Evolutionary conservation across 257 asterid genomes (phyloP), one percentile per base, ranked within the genome.

Genomic region (Mitragyna speciosa): DNA sequence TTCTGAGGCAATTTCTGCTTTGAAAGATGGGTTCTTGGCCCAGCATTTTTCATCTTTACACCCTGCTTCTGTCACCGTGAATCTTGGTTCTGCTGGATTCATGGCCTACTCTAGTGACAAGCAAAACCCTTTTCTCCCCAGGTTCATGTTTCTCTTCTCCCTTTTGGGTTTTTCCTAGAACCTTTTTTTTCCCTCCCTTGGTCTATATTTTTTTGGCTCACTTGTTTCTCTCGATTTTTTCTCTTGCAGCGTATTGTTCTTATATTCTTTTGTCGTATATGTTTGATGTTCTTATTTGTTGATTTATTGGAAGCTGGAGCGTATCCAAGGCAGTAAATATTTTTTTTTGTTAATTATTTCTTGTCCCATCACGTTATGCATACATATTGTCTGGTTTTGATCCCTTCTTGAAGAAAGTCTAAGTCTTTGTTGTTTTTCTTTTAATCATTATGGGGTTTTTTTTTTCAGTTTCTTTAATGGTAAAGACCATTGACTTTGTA

Each of bases 11-110:
- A 85, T 87, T 49, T 83, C 58, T 72, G 97, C 97, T 0, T 89
- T 95, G 24, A 92, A 93, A 84, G 97, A 95, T 83, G 97, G 91
- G 6, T 84, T 86, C 76, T 82, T 95, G 93, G 97, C 96, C 6
- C 80, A 77, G 73, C 84, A 83, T 79, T 95, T 92, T 89, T 82
- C 98, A 49, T 83, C 96, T 73, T 79, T 82, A 7, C 90, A 90
- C 78, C 88, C 95, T 12, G 90, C 87, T 26, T 83, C 99, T 6
- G 96, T 95, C 79, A 79, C 83, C 85, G 77, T 95, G 87, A 92
- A 95, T 83, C 91, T 95, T 75, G 94, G 89, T 47, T 87, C 95
- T 49, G 76, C 91, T 76, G 99, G 98, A 39, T 79, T 88, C 82
- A 81, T 95, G 89, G 88, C 98, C 31, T 93, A 95, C 70, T 85